A percentile compares a stretch with the other conserved stretches of the same genome.
Evolutionary conservation across 2,329 filamentous ascomycete species (phyloP).

Genomic region (Hypoxylon sp.): DNA sequence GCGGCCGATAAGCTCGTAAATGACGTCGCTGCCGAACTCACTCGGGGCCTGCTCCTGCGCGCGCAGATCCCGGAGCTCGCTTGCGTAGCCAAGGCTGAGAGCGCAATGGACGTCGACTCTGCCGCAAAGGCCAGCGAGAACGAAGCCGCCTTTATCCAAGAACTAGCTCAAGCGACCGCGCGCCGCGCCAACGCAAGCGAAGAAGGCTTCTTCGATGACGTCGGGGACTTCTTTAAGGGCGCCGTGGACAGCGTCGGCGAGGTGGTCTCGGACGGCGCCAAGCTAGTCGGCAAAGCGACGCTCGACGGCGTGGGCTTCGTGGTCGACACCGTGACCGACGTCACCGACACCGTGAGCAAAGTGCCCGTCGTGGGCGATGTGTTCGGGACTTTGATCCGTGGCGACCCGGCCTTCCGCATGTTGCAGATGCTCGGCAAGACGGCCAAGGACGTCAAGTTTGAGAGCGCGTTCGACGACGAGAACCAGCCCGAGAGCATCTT

Average conservation of each 20-base stretch:
- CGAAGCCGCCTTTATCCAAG: not conserved
- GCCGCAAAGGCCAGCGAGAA: not conserved
- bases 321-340: conserved; percentile 6
- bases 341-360: not conserved
- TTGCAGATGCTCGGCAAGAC: not conserved
- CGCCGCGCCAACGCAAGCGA: not conserved
- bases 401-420: conserved; percentile 1
- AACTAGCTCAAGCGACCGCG: not conserved
- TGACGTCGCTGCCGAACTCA: conserved; percentile 12
- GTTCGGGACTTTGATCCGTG: conserved; percentile 8
- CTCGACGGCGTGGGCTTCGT: conserved; percentile 2
- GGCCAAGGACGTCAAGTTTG: not conserved
- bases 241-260: conserved; percentile 16
- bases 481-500: conserved; percentile 12
- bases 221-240: conserved; percentile 17
- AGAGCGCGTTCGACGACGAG: conserved; percentile 16
- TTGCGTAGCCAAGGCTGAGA: not conserved
- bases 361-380: conserved; percentile 11
- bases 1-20: conserved; percentile 17
- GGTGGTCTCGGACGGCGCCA: conserved; percentile 22
- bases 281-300: conserved; percentile 13
- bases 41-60: conserved; percentile 18
- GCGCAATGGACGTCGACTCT: conserved; percentile 5
- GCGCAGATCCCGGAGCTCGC: conserved; percentile 5
- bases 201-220: conserved; percentile 16